Conservation (phyloP, 225 moss, liverwort and hornwort genomes). For the Physcomitrium patens region DNA sequence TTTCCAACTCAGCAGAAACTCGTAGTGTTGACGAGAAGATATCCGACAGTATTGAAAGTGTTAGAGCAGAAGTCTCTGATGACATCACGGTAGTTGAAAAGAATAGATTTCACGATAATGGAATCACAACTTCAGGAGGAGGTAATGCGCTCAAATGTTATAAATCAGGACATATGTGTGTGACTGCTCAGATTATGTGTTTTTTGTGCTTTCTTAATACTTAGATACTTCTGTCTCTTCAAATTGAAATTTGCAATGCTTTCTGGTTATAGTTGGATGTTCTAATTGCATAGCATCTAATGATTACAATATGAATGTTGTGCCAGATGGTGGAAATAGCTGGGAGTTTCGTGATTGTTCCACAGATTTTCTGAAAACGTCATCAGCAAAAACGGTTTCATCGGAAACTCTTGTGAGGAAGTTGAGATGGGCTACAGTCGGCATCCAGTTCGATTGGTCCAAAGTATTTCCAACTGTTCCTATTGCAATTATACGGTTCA, state of each 20-base stretch:
- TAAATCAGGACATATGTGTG: neutral
- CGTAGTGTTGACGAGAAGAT: conserved; percentile 1
- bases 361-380: conserved; percentile 17
- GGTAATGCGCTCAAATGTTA: conserved; percentile 31
- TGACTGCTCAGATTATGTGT: neutral
- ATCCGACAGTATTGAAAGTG: conserved; percentile 9
- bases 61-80: conserved; percentile 24
- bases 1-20: conserved; percentile 24
- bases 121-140: conserved; percentile 29
- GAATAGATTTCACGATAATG: conserved; percentile 38
- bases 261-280: neutral
- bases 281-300: neutral
- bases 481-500: neutral
- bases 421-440: conserved; percentile 98
- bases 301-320: conserved; percentile 28
- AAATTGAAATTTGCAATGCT: neutral
- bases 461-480: conserved; percentile 52
- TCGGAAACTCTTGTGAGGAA: conserved; percentile 74
- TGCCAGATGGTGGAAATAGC: conserved; percentile 41
- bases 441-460: conserved; percentile 94
- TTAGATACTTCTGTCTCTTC: conserved; percentile 12
- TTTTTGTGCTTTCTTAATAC: neutral
- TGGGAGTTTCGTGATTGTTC: conserved; percentile 62
- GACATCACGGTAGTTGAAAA: conserved; percentile 22
- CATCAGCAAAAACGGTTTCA: conserved; percentile 34